A percentile compares a stretch with the other conserved stretches of the same genome.
Evolutionary conservation across 805 yeast genomes (phyloP).

Genomic region (Ogataea allantospora): DNA sequence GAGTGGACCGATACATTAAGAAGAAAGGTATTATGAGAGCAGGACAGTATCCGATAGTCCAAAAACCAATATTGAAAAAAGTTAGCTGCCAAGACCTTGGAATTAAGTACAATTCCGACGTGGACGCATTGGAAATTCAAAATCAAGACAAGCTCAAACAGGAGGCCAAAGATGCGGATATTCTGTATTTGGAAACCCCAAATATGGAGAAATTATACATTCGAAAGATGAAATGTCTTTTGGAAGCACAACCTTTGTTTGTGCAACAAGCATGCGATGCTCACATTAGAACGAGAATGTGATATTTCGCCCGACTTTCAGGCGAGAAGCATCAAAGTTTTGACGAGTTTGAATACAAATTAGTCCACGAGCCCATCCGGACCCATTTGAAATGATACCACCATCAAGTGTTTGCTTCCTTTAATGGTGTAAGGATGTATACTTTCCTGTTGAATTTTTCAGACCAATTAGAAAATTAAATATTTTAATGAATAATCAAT

Average conservation of each 20-base stretch:
- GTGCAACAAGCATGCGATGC: conserved; percentile 11
- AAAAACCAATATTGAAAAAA: conserved; percentile 22
- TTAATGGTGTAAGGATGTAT: conserved; percentile 8
- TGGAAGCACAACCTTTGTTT: conserved; percentile 5
- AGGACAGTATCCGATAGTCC: conserved; percentile 22
- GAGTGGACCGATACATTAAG: conserved; percentile 18
- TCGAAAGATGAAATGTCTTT: conserved; percentile 10
- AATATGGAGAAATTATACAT: conserved; percentile 14
- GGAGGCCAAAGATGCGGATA: conserved; percentile 22
- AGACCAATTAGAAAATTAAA: conserved; percentile 6
- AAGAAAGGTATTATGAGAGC: conserved; percentile 15
- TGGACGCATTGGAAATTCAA: conserved; percentile 16
- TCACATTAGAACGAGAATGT: conserved; percentile 11
- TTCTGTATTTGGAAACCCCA: conserved; percentile 20
- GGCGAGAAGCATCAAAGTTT: conserved; percentile 4
- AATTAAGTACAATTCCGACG: conserved; percentile 15
- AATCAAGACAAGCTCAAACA: conserved; percentile 17
- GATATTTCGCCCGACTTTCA: conserved; percentile 6
- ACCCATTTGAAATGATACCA: conserved; percentile 3
- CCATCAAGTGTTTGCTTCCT: too few species aligned
- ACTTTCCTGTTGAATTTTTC: neutral
- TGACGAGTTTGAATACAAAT: conserved; percentile 13
- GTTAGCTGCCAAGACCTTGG: conserved; percentile 15
- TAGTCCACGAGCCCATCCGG: conserved; percentile 11
- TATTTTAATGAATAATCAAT: conserved; percentile 7